phyloP scores from a whole-genome alignment of 2,329 filamentous ascomycete species.

The Verticillium nubilum region DNA sequence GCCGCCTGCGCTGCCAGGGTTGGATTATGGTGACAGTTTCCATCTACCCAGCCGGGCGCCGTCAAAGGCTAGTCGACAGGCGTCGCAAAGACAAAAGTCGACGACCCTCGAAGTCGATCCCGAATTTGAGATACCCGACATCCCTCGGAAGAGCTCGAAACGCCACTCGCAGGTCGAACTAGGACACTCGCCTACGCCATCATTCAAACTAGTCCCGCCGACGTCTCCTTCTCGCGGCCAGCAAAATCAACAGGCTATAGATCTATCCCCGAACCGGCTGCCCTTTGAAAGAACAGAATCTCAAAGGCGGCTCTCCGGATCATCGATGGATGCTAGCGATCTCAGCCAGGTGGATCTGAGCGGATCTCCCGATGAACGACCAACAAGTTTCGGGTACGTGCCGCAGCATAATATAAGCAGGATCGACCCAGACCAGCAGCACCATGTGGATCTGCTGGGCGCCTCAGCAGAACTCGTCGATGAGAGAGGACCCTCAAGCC shows the following conservation, averaged over 20 bases:
- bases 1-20: slow-evolving; percentile 53
- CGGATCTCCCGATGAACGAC: slow-evolving; percentile 36
- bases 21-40: slow-evolving; percentile 54
- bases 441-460: slow-evolving; percentile 40
- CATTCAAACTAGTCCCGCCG: slow-evolving; percentile 24
- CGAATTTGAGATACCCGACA: slow-evolving; percentile 41
- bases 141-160: slow-evolving; percentile 71
- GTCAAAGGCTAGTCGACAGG: slow-evolving; percentile 48
- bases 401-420: slow-evolving; percentile 51
- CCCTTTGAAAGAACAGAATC: slow-evolving; percentile 55
- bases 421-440: slow-evolving; percentile 42
- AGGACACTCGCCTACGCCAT: slow-evolving; percentile 24
- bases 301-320: slow-evolving; percentile 43
- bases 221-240: slow-evolving; percentile 6
- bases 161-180: slow-evolving; percentile 41
- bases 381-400: slow-evolving; percentile 52
- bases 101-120: slow-evolving; percentile 17
- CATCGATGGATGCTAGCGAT: slow-evolving; percentile 43
- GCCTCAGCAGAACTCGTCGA: slow-evolving; percentile 53
- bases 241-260: slow-evolving; percentile 1
- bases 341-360: slow-evolving; percentile 34
- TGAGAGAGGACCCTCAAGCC: slow-evolving; percentile 16
- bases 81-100: slow-evolving; percentile 24
- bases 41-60: slow-evolving; percentile 58
- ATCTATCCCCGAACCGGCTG: slow-evolving; percentile 20